These are phyloP conservation scores for Decorospora gaudefroyi DNA, from an alignment of 2,329 filamentous ascomycete species.

Conservation along the genomic window DNA sequence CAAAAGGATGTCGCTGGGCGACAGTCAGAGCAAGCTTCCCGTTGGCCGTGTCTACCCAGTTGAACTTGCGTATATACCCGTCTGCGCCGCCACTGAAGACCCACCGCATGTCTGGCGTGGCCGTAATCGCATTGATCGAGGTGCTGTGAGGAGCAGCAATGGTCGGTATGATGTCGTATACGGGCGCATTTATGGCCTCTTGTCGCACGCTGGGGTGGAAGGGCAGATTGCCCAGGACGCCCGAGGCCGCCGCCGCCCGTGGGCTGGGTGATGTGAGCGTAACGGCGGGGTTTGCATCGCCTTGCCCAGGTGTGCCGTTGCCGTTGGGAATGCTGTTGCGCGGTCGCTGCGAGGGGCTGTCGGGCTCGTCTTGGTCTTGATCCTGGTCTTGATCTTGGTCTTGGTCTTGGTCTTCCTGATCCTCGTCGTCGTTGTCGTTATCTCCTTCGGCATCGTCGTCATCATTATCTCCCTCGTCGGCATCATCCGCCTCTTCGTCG, in stretches of 20 bases:
- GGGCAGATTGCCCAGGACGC: slow-evolving; percentile 45
- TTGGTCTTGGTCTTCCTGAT: slow-evolving; percentile 50
- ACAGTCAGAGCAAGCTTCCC: slow-evolving; percentile 92
- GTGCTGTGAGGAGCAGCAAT: slow-evolving; percentile 96
- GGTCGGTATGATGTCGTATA: slow-evolving; percentile 95
- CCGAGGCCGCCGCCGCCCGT: slow-evolving; percentile 36
- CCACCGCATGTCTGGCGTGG: slow-evolving; percentile 92
- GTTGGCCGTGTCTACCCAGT: slow-evolving; percentile 93
- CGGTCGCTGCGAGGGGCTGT: slow-evolving; percentile 50
- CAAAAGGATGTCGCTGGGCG: slow-evolving; percentile 93
- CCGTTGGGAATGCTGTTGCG: slow-evolving; percentile 37
- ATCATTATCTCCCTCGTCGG: slow-evolving; percentile 50
- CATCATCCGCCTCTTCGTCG: slow-evolving; percentile 50
- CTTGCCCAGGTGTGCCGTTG: slow-evolving; percentile 27
- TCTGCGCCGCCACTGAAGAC: slow-evolving; percentile 93
- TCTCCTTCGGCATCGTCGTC: slow-evolving; percentile 50
- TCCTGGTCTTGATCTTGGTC: slow-evolving; percentile 50
- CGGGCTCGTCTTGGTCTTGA: slow-evolving; percentile 51
- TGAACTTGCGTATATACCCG: slow-evolving; percentile 95
- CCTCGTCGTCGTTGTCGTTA: slow-evolving; percentile 49
- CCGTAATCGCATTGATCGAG: slow-evolving; percentile 88
- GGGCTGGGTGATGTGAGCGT: slow-evolving; percentile 56
- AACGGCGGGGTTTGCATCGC: slow-evolving; percentile 53
- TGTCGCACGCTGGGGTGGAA: slow-evolving; percentile 69
- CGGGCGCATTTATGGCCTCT: slow-evolving; percentile 75